phyloP scores from a whole-genome alignment of 306 rosid species.

The Chamaecrista fasciculata region DNA sequence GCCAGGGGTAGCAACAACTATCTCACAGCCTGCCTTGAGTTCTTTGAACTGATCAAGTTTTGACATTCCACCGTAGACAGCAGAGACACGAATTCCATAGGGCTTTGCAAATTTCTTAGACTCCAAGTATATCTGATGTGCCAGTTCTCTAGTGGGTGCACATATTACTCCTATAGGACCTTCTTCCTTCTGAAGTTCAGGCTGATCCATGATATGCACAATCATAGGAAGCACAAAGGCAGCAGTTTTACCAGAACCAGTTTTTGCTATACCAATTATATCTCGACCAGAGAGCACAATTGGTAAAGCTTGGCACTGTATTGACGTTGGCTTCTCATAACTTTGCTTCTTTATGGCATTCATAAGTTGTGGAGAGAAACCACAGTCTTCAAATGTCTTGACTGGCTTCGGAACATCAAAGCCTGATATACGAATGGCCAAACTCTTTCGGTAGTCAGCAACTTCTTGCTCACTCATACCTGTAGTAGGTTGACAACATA shows the following conservation, averaged over 20 bases:
- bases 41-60: constrained; percentile 96
- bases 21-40: constrained; percentile 96
- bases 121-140: constrained; percentile 91
- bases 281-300: constrained; percentile 89
- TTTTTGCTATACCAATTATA: constrained; percentile 92
- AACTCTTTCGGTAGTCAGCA: constrained; percentile 68
- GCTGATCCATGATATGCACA: constrained; percentile 96
- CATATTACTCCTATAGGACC: constrained; percentile 99
- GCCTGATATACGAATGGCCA: constrained; percentile 89
- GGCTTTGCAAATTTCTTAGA: constrained; percentile 83
- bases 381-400: constrained; percentile 80
- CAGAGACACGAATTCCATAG: constrained; percentile 74
- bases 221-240: constrained; percentile 98
- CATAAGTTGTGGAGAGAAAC: constrained; percentile 80
- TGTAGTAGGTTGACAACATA: constrained; percentile 27
- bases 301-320: constrained; percentile 92
- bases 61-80: constrained; percentile 99
- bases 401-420: constrained; percentile 89
- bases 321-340: constrained; percentile 85
- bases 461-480: constrained; percentile 93
- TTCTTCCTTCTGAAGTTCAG: constrained; percentile 94
- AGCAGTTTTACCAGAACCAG: constrained; percentile 99
- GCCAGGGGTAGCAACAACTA: constrained; percentile 96
- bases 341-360: constrained; percentile 84
- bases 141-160: constrained; percentile 96